Evolutionary conservation across 495 filamentous ascomycete genomes (phyloP), one percentile per base, ranked within the genome.

Genomic region (Xylaria flabelliformis): DNA sequence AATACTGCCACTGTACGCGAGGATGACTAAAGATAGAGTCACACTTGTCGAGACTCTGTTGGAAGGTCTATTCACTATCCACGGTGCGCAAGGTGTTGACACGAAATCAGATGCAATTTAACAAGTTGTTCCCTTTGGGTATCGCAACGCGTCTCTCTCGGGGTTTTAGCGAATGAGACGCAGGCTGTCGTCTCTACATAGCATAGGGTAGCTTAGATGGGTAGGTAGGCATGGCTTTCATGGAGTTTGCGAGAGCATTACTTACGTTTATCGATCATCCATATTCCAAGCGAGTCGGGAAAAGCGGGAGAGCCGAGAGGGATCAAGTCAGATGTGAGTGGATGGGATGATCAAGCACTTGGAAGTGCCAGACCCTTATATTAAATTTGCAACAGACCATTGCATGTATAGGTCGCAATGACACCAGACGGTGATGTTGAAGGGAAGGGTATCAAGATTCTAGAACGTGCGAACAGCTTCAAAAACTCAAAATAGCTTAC

Each of bases 321-420:
- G n/a, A 36, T 39, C 24, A 15, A 69, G 29, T 53, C 46, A 42
- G 36, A 71, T 48, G 39, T 36, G 36, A 64, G 59, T 4, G n/a
- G 39, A 44, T 55, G n/a, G 46, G 48, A 64, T 64, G 69, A 61
- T 69, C 69, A 36, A 85, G 79, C 19, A 72, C 75, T 24, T 13
- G 73, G 53, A 68, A 75, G 71, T 84, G 81, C 42, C 80, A 79
- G 19, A 73, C 80, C 19, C 17, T 53, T 13, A 67, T 56, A 42
- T 55, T 21, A 32, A 21, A 55, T 34, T 55, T 15, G 48, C 42
- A 67, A 50, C 32, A 26, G 10, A 44, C n/a, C 8, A 67, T 55
- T 55, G 19, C 48, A 56, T 44, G 53, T 36, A 69, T 46, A 29
- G 53, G 13, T 24, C 7, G 21, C 26, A 12, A 44, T n/a, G 61